A percentile compares a stretch with the other conserved stretches of the same genome.
phyloP scores from a whole-genome alignment of 257 asterid species.

The Plantago ovata region DNA sequence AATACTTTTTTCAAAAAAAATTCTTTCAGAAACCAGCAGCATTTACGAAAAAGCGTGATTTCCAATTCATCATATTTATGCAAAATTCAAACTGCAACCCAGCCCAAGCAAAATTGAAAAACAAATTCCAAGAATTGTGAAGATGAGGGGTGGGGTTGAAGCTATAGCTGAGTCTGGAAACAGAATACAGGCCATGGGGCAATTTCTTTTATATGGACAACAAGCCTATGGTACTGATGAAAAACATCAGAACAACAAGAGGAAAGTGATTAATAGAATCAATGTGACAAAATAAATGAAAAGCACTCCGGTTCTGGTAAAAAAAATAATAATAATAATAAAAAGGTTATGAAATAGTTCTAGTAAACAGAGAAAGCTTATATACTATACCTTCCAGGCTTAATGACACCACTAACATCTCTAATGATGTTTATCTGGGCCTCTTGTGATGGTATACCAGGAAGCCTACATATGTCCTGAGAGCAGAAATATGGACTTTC shows the following conservation, averaged over 20 bases:
- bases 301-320: background rate
- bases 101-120: no score
- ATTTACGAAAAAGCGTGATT: no score
- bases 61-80: no score
- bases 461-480: slow-evolving; percentile 39
- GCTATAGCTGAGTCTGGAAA: no score
- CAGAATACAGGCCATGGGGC: no score
- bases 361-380: background rate
- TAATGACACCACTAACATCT: slow-evolving; percentile 43
- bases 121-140: no score
- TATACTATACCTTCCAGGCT: slow-evolving; percentile 48
- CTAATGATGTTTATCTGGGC: slow-evolving; percentile 40
- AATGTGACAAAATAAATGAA: background rate
- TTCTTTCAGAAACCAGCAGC: no score
- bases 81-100: no score
- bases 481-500: slow-evolving; percentile 1
- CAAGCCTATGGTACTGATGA: background rate
- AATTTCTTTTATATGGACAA: background rate
- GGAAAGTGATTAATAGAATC: background rate
- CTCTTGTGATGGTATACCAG: slow-evolving; percentile 35
- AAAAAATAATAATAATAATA: background rate
- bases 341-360: background rate
- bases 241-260: background rate
- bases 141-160: no score
- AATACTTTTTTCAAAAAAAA: no score